Percentiles rank a stretch among this genome's conserved stretches.
Evolutionary conservation across 495 filamentous ascomycete species (phyloP).

Genomic region (Xylaria grammica): DNA sequence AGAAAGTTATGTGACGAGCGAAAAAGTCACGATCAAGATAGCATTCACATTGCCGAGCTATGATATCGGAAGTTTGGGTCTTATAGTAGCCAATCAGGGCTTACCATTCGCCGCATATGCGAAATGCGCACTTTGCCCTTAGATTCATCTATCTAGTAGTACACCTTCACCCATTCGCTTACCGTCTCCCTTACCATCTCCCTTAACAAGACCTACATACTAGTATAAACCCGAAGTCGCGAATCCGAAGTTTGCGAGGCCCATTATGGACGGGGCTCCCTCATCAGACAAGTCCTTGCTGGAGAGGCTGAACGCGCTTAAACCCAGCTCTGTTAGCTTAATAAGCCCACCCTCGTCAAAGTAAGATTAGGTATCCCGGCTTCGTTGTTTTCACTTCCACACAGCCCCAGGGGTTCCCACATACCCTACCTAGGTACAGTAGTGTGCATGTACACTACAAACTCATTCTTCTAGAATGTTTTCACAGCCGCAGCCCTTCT

Average conservation of each 20-base stretch:
- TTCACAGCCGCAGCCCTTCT: not conserved
- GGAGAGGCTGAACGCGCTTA: slow-evolving; percentile 81
- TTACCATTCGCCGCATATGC: not conserved
- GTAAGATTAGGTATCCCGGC: slow-evolving; percentile 33
- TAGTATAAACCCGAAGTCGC: too few relatives aligned
- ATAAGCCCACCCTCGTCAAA: slow-evolving; percentile 32
- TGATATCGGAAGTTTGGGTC: not conserved
- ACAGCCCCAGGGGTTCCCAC: slow-evolving; percentile 15
- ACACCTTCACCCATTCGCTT: not conserved
- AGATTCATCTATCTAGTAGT: not conserved
- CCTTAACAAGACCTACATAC: too few relatives aligned
- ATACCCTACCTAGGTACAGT: not conserved
- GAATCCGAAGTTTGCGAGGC: slow-evolving; percentile 5
- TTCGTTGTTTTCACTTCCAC: not conserved
- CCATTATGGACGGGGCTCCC: slow-evolving; percentile 62
- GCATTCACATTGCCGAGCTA: not conserved
- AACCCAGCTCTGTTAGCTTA: slow-evolving; percentile 43
- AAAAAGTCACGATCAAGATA: not conserved
- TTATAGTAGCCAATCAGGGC: not conserved
- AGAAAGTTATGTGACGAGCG: not conserved
- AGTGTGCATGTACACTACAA: not conserved
- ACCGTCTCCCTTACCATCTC: not conserved
- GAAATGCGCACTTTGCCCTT: not conserved
- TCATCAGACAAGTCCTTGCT: slow-evolving; percentile 87
- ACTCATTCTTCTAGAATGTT: not conserved